phyloP scores from a whole-genome alignment of 768 basidiomycete genomes.

The Leccinum longicurvipes region DNA sequence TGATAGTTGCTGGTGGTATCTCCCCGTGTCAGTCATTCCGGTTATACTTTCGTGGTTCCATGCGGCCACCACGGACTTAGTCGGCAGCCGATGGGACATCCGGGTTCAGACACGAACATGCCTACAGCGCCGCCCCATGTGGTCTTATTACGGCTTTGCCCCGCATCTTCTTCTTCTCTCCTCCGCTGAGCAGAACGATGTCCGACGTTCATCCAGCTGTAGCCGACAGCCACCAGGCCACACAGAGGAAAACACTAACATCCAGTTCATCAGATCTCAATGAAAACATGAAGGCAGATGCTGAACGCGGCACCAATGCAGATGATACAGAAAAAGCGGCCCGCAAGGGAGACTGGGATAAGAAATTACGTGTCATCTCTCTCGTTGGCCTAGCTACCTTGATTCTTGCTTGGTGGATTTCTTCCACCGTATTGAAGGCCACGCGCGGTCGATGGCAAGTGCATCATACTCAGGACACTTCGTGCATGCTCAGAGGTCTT shows the following conservation, averaged over 20 bases:
- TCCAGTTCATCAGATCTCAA: slow-evolving; percentile 13
- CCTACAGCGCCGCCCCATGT: not conserved
- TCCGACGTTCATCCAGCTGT: slow-evolving; percentile 1
- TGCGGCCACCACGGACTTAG: not conserved
- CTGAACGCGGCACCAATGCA: slow-evolving; percentile 8
- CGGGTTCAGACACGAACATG: not conserved
- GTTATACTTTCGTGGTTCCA: not conserved
- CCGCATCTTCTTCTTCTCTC: not conserved
- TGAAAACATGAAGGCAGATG: slow-evolving; percentile 14
- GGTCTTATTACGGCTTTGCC: slow-evolving; percentile 6
- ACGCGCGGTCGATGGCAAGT: slow-evolving; percentile 75
- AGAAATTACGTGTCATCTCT: slow-evolving; percentile 40
- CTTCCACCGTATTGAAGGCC: slow-evolving; percentile 59
- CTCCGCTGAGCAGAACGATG: slow-evolving; percentile 16
- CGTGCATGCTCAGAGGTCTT: slow-evolving; percentile 1
- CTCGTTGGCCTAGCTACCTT: slow-evolving; percentile 51
- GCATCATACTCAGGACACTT: not conserved
- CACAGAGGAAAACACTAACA: slow-evolving; percentile 21
- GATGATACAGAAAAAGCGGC: slow-evolving; percentile 8
- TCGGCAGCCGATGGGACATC: not conserved
- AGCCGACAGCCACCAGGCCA: not conserved
- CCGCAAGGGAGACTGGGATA: slow-evolving; percentile 4
- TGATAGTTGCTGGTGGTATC: not conserved
- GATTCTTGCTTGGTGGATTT: slow-evolving; percentile 87
- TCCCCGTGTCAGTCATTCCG: not conserved